A percentile compares a stretch with the other conserved stretches of the same genome.
Evolutionary conservation across 768 basidiomycete species (phyloP).

Genomic region (Mycena amicta): DNA sequence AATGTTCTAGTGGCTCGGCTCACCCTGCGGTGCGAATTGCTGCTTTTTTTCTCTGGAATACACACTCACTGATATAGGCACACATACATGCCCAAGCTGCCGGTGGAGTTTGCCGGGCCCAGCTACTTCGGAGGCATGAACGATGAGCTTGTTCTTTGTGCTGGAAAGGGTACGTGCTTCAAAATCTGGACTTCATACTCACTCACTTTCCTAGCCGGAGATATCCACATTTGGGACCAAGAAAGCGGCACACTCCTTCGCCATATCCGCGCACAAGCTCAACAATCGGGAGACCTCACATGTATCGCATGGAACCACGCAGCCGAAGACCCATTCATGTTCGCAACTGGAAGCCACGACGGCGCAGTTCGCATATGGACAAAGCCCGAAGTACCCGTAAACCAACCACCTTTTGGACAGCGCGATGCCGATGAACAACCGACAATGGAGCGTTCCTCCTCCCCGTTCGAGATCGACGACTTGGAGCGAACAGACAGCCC

Average conservation of each 20-base stretch:
- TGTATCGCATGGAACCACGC: constrained; percentile 81
- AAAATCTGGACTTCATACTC: background rate
- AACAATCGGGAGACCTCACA: constrained; percentile 67
- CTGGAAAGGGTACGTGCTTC: constrained; percentile 61
- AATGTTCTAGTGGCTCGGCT: constrained; percentile 37
- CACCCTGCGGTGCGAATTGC: constrained; percentile 37
- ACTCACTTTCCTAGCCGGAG: constrained; percentile 54
- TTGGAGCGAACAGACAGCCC: constrained; percentile 23
- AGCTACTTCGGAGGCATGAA: constrained; percentile 83
- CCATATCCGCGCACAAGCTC: constrained; percentile 62
- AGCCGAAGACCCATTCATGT: constrained; percentile 66
- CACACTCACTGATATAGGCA: constrained; percentile 45
- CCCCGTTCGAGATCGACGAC: constrained; percentile 21
- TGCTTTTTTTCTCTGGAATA: background rate
- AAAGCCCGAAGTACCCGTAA: constrained; percentile 29
- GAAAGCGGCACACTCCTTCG: constrained; percentile 76
- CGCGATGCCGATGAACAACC: background rate
- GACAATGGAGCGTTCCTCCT: constrained; percentile 10
- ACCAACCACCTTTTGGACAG: background rate
- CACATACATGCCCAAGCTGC: constrained; percentile 70
- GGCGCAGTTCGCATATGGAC: constrained; percentile 79
- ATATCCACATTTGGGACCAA: constrained; percentile 86
- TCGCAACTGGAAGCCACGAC: constrained; percentile 78
- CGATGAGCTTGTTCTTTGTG: constrained; percentile 77
- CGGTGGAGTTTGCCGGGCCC: constrained; percentile 76